Base-by-base conservation (phyloP, 2,329 filamentous ascomycete genomes). In the Ascosphaera acerosa region DNA sequence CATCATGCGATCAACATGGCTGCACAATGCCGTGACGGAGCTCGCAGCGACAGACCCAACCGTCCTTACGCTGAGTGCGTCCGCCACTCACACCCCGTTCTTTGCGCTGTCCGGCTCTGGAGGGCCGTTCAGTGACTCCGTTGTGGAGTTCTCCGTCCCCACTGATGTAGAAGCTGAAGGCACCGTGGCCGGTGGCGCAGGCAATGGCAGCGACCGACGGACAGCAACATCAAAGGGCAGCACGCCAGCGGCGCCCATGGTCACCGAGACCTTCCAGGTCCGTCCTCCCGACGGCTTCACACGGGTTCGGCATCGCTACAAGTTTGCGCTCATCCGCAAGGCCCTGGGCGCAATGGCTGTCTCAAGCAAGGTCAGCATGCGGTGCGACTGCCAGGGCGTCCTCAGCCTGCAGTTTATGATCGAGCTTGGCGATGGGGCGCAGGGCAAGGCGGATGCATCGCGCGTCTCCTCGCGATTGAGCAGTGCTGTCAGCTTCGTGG, bases 331-430 rank as follows among this genome's bases (percentile, higher is more conserved):
- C 32, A 62, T 97, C 46, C 81, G 77, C 49, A 75, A 76, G 39
- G 82, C 84, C 0, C 70, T 70, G 29, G 72, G 84, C 39, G 84
- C 87, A n/a, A 94, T 97, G 84, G 70, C 73, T 29, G 67, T 81
- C 22, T 80, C 82, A 3, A 82, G 66, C 44, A 97, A 94, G 52
- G 82, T 94, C 35, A 91, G 81, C 46, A 64, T 97, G 37, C 64
- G 87, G 10, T 74, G 80, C 0, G 87, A 97, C 50, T 62, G 66
- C 2, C 78, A 91, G 47, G 84, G 87, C 0, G 84, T 97, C 18
- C 52, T 97, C 39, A 92, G 78, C 51, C 55, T 94, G 48, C 87
- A 97, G 46, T 92, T 94, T 44, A 87, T 97, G 75, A 73, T 97
- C 10, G 80, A 92, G 46, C 61, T 82, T 26, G 78, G 87, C 37